phyloP scores from a whole-genome alignment of 768 basidiomycete genomes.

The Mycena haematopus region DNA sequence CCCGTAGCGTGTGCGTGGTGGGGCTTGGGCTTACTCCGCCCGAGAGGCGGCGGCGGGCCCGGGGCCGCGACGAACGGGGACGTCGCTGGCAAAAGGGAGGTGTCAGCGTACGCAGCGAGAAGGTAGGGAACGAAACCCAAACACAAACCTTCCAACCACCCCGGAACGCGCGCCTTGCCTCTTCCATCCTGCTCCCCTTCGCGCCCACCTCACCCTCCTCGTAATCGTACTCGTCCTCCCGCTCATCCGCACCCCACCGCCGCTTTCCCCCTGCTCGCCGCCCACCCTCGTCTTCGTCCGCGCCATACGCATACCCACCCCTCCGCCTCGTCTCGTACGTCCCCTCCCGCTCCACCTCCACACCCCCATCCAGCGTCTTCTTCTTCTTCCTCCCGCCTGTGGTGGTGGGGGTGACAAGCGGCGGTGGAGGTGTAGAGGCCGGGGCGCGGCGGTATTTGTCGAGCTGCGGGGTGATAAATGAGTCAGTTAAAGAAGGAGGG shows the following conservation, averaged over 20 bases:
- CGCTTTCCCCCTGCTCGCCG: slow-evolving; percentile 1
- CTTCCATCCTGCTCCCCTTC: slow-evolving; percentile 26
- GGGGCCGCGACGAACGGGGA: slow-evolving; percentile 44
- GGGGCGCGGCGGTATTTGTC: slow-evolving; percentile 21
- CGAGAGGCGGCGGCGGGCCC: slow-evolving; percentile 32
- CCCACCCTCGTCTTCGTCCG: neutral
- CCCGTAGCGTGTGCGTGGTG: no score
- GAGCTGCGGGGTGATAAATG: neutral
- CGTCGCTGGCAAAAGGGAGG: slow-evolving; percentile 34
- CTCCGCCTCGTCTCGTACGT: neutral
- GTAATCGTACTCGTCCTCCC: neutral
- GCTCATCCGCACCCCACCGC: neutral
- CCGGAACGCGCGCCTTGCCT: slow-evolving; percentile 36
- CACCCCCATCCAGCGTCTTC: slow-evolving; percentile 20
- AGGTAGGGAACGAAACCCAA: neutral
- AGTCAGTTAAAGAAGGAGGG: neutral
- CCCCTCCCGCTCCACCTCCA: slow-evolving; percentile 6
- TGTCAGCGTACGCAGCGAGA: neutral
- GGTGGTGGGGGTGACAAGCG: slow-evolving; percentile 15
- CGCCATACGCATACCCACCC: slow-evolving; percentile 28
- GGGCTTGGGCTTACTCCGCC: neutral
- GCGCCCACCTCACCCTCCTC: slow-evolving; percentile 1
- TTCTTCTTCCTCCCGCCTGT: neutral
- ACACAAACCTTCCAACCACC: slow-evolving; percentile 48
- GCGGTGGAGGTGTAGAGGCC: slow-evolving; percentile 17